Evolutionary conservation across 495 filamentous ascomycete genomes (phyloP).

Genomic region (Cercophora sp.): DNA sequence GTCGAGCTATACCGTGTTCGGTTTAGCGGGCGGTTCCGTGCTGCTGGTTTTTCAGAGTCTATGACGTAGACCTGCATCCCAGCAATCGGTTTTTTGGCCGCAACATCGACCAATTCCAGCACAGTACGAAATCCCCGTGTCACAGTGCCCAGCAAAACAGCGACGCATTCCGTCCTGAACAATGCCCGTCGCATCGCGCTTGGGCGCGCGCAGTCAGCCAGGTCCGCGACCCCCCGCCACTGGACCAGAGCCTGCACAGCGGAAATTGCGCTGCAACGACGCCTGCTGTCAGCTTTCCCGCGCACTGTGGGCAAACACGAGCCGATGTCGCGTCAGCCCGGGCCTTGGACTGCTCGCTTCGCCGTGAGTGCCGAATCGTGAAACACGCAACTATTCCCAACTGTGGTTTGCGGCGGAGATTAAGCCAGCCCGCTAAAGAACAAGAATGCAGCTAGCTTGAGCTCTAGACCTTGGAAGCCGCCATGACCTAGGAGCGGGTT

Average conservation of each 20-base stretch:
- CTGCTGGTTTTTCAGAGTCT: background rate
- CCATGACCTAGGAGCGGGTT: background rate
- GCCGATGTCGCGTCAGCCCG: background rate
- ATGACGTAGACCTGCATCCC: conserved; percentile 6
- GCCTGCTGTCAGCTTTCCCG: background rate
- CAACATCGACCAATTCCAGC: background rate
- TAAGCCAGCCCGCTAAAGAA: no score
- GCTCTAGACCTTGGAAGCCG: background rate
- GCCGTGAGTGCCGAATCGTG: background rate
- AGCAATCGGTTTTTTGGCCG: background rate
- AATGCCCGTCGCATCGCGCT: background rate
- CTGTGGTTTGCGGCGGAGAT: no score
- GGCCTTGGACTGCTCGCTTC: background rate
- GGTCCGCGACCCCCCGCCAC: background rate
- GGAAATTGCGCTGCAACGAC: background rate
- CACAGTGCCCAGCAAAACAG: background rate
- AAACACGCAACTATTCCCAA: no score
- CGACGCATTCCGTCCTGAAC: background rate
- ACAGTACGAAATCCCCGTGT: background rate
- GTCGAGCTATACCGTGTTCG: background rate
- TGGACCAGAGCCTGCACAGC: background rate
- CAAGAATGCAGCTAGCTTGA: no score
- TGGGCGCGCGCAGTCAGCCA: background rate
- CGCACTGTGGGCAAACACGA: background rate
- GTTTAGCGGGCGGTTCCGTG: conserved; percentile 1